Evolutionary conservation across 2,329 filamentous ascomycete species (phyloP).

Genomic region (Colletotrichum kahawae): DNA sequence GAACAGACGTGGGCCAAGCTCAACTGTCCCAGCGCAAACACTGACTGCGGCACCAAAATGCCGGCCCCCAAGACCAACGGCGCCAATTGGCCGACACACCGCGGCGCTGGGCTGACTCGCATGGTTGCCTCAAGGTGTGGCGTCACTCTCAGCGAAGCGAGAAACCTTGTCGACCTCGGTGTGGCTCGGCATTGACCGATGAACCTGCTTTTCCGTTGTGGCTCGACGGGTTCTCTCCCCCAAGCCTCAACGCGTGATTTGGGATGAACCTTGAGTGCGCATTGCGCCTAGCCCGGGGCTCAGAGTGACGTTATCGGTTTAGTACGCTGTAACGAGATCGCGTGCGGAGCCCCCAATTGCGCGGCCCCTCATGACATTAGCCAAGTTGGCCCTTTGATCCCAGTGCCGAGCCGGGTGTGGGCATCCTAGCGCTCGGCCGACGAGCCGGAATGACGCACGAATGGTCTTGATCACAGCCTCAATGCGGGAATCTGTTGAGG

Average conservation of each 20-base stretch:
- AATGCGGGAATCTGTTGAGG: not conserved
- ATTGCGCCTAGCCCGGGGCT: not conserved
- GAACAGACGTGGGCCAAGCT: slow-evolving; percentile 10
- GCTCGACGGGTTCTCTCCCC: not conserved
- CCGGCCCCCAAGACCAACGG: not conserved
- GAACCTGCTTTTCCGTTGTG: not conserved
- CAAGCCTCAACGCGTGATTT: not conserved
- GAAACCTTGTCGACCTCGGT: not conserved
- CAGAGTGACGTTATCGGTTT: slow-evolving; percentile 6
- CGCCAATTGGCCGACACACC: not conserved
- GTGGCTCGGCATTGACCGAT: slow-evolving; percentile 1
- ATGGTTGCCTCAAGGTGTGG: not conserved
- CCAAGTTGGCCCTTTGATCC: not conserved
- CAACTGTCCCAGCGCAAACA: not conserved
- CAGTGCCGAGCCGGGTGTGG: not conserved
- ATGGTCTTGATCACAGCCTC: not conserved
- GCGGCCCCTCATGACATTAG: slow-evolving; percentile 16
- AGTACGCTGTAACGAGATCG: not conserved
- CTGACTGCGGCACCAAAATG: not conserved
- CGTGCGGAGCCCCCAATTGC: slow-evolving; percentile 7
- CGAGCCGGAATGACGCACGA: slow-evolving; percentile 14
- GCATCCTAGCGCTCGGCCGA: slow-evolving; percentile 2
- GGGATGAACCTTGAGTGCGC: not conserved
- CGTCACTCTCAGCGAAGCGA: not conserved
- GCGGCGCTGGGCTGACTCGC: not conserved